Conservation (phyloP, 148 eudicot species). For the Gaultheria prostrata region DNA sequence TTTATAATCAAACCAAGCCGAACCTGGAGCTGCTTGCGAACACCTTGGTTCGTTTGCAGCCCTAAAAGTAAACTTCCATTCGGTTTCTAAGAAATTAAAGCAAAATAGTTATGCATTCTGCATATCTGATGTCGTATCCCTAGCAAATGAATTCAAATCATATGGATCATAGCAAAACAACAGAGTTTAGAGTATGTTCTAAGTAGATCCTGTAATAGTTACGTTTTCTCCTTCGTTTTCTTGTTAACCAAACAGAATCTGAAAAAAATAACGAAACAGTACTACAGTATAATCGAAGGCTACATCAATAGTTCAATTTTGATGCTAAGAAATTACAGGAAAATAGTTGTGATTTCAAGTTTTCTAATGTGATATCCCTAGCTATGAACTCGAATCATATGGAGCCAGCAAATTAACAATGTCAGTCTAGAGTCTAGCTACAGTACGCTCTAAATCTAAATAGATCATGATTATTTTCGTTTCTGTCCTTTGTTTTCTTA, state of each 20-base stretch:
- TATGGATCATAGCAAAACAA: background rate
- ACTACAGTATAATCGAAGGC: background rate
- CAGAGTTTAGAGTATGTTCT: no score
- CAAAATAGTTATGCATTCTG: background rate
- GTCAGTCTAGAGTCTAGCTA: background rate
- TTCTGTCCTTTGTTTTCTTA: background rate
- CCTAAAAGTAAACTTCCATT: background rate
- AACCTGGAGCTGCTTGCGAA: background rate
- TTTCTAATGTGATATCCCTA: background rate
- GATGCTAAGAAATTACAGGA: background rate
- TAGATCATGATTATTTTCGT: background rate
- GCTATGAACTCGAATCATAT: background rate
- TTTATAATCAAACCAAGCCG: background rate
- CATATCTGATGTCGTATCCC: background rate
- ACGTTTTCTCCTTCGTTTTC: background rate
- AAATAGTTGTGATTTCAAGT: background rate
- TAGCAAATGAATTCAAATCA: background rate
- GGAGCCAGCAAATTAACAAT: background rate
- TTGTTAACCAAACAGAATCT: background rate
- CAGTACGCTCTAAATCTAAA: background rate
- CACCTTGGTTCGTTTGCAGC: background rate
- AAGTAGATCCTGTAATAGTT: background rate
- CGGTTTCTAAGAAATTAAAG: background rate
- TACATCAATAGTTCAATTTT: background rate
- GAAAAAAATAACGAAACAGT: background rate